A percentile compares a stretch with the other conserved stretches of the same genome.
Evolutionary conservation across 768 basidiomycete species (phyloP).

Genomic region (Dentipellis sp.): DNA sequence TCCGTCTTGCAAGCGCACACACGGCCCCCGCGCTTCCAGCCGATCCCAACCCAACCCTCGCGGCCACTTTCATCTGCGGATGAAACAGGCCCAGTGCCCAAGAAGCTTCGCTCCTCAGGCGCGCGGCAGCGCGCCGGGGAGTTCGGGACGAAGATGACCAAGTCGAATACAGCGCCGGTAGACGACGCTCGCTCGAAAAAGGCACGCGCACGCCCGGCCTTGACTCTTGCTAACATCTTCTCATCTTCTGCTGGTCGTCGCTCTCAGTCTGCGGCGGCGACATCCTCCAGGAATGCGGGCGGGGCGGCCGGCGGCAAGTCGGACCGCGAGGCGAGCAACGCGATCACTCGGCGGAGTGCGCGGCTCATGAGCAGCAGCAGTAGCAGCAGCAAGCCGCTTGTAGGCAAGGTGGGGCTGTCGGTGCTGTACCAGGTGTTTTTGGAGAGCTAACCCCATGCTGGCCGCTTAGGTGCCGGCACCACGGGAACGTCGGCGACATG

Average conservation of each 20-base stretch:
- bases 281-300: slow-evolving; percentile 47
- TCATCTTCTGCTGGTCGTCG: slow-evolving; percentile 64
- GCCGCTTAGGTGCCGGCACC: slow-evolving; percentile 25
- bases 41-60: slow-evolving; percentile 16
- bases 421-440: neutral
- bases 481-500: slow-evolving; percentile 54
- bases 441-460: neutral
- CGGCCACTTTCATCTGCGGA: slow-evolving; percentile 78
- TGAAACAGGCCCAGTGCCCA: slow-evolving; percentile 69
- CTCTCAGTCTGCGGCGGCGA: slow-evolving; percentile 52
- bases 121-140: slow-evolving; percentile 30
- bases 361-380: slow-evolving; percentile 52
- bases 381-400: slow-evolving; percentile 32
- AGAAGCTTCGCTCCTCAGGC: slow-evolving; percentile 60
- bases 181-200: slow-evolving; percentile 73
- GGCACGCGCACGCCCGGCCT: slow-evolving; percentile 85
- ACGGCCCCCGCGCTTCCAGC: slow-evolving; percentile 18
- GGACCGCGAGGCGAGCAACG: slow-evolving; percentile 39
- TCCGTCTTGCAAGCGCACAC: slow-evolving; percentile 44
- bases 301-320: slow-evolving; percentile 26
- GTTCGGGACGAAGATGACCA: slow-evolving; percentile 37
- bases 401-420: slow-evolving; percentile 41
- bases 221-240: slow-evolving; percentile 82
- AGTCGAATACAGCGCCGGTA: slow-evolving; percentile 34
- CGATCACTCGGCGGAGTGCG: slow-evolving; percentile 62